These are phyloP conservation scores for Colletotrichum sp. DNA, from an alignment of 2,329 filamentous ascomycete genomes.

Conservation along the genomic window DNA sequence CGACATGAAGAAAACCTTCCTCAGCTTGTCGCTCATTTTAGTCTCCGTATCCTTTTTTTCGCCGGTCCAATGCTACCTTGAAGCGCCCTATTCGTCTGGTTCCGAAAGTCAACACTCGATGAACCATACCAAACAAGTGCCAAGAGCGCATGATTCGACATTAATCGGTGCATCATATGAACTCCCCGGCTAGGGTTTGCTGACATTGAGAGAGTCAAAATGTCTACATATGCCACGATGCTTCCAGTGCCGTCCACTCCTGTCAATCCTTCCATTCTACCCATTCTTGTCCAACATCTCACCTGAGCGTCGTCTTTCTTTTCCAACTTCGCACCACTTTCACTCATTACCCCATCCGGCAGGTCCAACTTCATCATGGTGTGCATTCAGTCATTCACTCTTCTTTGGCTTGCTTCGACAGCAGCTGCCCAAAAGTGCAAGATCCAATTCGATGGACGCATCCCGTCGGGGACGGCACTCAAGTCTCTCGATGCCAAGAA, in stretches of 20 bases:
- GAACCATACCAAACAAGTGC: neutral
- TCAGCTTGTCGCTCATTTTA: neutral
- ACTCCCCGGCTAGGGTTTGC: neutral
- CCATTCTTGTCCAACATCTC: neutral
- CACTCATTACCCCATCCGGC: constrained; percentile 8
- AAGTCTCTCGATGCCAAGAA: constrained; percentile 47
- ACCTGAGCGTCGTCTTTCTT: neutral
- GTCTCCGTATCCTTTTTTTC: neutral
- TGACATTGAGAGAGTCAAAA: neutral
- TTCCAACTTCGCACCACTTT: neutral
- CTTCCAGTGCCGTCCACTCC: neutral
- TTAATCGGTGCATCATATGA: neutral
- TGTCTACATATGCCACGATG: neutral
- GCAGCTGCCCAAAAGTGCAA: constrained; percentile 26
- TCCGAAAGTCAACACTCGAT: neutral
- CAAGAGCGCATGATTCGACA: neutral
- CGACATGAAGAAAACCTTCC: neutral
- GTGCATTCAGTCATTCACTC: neutral
- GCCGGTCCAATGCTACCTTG: neutral
- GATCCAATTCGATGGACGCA: constrained; percentile 50
- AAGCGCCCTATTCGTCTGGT: neutral
- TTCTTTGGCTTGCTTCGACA: neutral
- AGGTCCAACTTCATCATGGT: constrained; percentile 13
- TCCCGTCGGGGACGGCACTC: constrained; percentile 39
- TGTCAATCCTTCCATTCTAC: neutral